Base-by-base conservation (phyloP, 345 rosid species). In the Corchorus olitorius region DNA sequence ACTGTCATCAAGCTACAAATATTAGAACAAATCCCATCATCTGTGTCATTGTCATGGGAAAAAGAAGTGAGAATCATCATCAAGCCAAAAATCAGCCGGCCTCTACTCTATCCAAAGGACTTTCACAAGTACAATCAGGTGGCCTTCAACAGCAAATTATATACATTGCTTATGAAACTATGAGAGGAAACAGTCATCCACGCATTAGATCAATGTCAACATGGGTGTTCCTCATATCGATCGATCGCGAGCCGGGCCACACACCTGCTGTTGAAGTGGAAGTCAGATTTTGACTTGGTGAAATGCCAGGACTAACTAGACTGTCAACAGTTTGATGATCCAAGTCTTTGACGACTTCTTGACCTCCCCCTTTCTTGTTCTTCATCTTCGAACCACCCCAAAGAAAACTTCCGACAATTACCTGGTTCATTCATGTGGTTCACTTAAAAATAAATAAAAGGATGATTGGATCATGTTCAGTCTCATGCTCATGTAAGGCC, bases 141-240 rank as follows among this genome's bases (percentile, higher is more conserved):
- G 74, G 33, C 43, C 75, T 80, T 73, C 67, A 59, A 77, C 84
- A 75, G 67, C 82, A 64, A 76, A 56, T 52, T 86, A 84, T 87
- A 62, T 63, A 86, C 87, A 84, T 74, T 68, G 78, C 79, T 77
- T 70, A 16, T 20, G 37, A 64, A 65, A 72, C 46, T 72, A 75
- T 72, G 12, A 41, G 64, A 33, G 53, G 20, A 66, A 66, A 67
- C 49, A 64, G 73, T 93, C 90, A 92, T 12, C 97, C 94, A 4
- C 94, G 93, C 98, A 91, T 93, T 77, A 96, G 88, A 87, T 96
- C 99, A 69, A 96, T 92, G 91, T 88, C 97, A 8, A 84, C 73
- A 75, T 92, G 97, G 11, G 86, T 76, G 52, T 88, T 87, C 54
- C 84, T 93, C 86, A 93, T 86, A 66, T 93, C 97, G 82, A 89